Evolutionary conservation across 257 asterid species (phyloP).

Genomic region (Lithospermum erythrorhizon): DNA sequence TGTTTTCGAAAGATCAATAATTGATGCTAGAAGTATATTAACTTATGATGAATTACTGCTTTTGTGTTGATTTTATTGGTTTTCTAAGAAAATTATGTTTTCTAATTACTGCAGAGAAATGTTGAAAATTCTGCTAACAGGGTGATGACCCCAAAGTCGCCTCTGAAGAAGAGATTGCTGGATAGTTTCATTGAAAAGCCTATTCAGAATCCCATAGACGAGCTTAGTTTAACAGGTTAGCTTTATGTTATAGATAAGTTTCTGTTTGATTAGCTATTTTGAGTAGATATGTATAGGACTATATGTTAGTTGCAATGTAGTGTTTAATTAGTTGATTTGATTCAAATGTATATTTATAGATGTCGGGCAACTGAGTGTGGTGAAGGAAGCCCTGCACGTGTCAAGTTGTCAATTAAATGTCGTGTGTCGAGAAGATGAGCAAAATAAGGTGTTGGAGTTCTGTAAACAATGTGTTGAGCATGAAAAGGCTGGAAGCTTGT

Average conservation of each 20-base stretch:
- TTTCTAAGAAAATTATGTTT: not conserved
- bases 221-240: not conserved
- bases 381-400: slow-evolving; percentile 75
- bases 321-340: not conserved
- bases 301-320: not conserved
- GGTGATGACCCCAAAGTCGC: slow-evolving; percentile 24
- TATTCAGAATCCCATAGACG: slow-evolving; percentile 55
- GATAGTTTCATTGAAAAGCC: slow-evolving; percentile 37
- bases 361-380: slow-evolving; percentile 50
- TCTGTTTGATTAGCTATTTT: not conserved
- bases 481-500: slow-evolving; percentile 77
- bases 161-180: slow-evolving; percentile 29
- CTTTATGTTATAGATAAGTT: not conserved
- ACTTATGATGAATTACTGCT: not conserved
- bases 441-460: slow-evolving; percentile 54
- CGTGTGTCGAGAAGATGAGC: slow-evolving; percentile 70
- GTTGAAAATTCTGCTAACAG: slow-evolving; percentile 19
- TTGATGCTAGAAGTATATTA: too few species aligned
- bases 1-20: too few species aligned
- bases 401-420: slow-evolving; percentile 54
- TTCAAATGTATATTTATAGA: slow-evolving; percentile 21
- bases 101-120: slow-evolving; percentile 24
- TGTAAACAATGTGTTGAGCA: slow-evolving; percentile 60
- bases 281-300: not conserved
- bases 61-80: not conserved